Evolutionary conservation across 2,329 filamentous ascomycete genomes (phyloP).

Genomic region (Chrysosporium keratinophilum): DNA sequence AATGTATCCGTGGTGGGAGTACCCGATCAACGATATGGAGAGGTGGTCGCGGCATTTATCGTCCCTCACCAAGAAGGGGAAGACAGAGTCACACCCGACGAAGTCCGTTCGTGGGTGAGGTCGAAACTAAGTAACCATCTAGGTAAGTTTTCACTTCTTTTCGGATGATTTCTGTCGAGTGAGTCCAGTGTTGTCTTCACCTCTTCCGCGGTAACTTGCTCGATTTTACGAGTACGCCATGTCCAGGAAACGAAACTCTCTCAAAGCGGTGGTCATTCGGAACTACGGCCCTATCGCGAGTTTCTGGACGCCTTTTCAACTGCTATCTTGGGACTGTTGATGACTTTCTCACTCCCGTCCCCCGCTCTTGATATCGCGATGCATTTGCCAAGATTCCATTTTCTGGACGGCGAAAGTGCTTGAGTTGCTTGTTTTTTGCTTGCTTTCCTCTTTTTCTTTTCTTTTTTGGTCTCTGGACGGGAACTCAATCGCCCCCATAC

Average conservation of each 20-base stretch:
- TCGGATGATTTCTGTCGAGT: not conserved
- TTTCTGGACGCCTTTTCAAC: not conserved
- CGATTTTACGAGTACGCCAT: not conserved
- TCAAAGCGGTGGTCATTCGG: not conserved
- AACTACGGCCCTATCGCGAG: not conserved
- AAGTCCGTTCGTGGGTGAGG: constrained; percentile 62
- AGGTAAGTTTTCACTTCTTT: constrained; percentile 33
- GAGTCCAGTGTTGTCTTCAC: too few relatives aligned
- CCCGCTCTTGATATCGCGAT: constrained; percentile 4
- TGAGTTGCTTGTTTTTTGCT: constrained; percentile 18
- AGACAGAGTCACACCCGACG: constrained; percentile 44
- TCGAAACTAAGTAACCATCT: constrained; percentile 60
- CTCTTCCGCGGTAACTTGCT: not conserved
- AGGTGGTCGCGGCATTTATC: constrained; percentile 77
- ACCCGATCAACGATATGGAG: constrained; percentile 71
- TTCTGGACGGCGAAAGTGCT: constrained; percentile 6
- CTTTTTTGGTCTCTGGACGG: not conserved
- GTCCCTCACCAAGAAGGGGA: constrained; percentile 41
- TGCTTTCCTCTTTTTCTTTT: constrained; percentile 8
- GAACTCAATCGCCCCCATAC: not conserved
- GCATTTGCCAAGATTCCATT: constrained; percentile 12
- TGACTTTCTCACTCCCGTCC: not conserved
- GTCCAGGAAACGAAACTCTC: not conserved
- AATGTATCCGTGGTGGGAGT: constrained; percentile 79
- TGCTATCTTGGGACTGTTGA: not conserved